Percentiles rank a stretch among this genome's conserved stretches.
Evolutionary conservation across 306 rosid genomes (phyloP).

Genomic region (Malus sylvestris): DNA sequence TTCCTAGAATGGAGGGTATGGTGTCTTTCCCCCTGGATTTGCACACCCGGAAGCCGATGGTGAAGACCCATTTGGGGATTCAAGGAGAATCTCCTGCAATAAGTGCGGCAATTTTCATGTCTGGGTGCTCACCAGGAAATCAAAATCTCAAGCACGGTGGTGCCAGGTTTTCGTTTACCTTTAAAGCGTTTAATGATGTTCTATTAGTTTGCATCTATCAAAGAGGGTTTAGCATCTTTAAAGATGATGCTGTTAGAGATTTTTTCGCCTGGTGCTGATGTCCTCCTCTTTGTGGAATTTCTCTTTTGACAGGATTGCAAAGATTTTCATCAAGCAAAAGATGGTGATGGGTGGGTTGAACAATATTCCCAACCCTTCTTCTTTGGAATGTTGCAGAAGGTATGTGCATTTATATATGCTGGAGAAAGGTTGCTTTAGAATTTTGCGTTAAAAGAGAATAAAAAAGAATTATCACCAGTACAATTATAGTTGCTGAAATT

Average conservation of each 20-base stretch:
- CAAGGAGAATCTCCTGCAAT: conserved; percentile 82
- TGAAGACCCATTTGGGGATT: conserved; percentile 72
- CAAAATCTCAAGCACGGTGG: conserved; percentile 90
- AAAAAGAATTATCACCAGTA: neutral
- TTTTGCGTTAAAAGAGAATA: neutral
- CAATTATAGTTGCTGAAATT: neutral
- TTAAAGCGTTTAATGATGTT: conserved; percentile 1
- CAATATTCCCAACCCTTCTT: conserved; percentile 87
- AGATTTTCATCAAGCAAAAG: conserved; percentile 94
- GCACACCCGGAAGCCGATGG: conserved; percentile 51
- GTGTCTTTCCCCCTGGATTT: conserved; percentile 62
- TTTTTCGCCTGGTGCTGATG: conserved; percentile 8
- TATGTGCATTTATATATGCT: conserved; percentile 19
- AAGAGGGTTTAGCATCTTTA: conserved; percentile 5
- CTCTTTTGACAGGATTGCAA: conserved; percentile 71
- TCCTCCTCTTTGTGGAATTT: conserved; percentile 18
- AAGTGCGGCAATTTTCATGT: conserved; percentile 73
- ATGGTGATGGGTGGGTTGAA: conserved; percentile 99
- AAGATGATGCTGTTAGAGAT: neutral
- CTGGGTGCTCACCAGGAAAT: conserved; percentile 77
- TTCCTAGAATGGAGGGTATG: conserved; percentile 65
- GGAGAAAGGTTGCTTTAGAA: neutral
- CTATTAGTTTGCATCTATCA: conserved; percentile 14
- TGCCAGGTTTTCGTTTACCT: conserved; percentile 68
- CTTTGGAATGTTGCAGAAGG: conserved; percentile 94